Conservation (phyloP, 2,329 filamentous ascomycete species). For the Geosmithia flava region DNA sequence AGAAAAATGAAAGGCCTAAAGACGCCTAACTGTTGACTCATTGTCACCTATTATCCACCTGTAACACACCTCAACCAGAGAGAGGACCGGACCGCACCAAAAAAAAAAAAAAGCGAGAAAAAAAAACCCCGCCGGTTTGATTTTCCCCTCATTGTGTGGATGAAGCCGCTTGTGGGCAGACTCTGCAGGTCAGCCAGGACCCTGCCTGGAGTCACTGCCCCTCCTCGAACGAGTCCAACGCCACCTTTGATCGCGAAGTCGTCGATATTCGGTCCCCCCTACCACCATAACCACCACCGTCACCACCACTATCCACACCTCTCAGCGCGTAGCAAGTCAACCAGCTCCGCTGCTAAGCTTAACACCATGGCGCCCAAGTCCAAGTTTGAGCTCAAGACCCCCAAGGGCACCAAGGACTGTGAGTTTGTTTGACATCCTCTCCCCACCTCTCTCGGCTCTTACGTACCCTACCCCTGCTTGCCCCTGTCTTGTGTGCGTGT, state of each 20-base stretch:
- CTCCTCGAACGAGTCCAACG: constrained; percentile 1
- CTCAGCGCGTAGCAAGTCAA: neutral
- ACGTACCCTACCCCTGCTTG: too few species aligned
- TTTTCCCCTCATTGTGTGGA: constrained; percentile 7
- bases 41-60: neutral
- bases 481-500: neutral
- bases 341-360: neutral
- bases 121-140: neutral
- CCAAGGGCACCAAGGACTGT: constrained; percentile 87
- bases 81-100: neutral
- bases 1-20: neutral
- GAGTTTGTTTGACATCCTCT: constrained; percentile 5
- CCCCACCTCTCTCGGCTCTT: neutral
- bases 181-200: constrained; percentile 7
- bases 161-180: constrained; percentile 7
- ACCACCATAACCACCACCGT: neutral
- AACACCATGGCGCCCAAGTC: constrained; percentile 24
- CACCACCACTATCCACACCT: neutral
- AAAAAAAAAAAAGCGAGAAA: neutral
- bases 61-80: neutral
- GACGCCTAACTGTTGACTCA: neutral
- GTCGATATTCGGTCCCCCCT: neutral
- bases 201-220: constrained; percentile 2
- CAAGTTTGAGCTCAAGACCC: constrained; percentile 67
- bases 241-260: neutral